Conservation (phyloP, 805 yeast genomes). For the Saccharomycopsis malanga region DNA sequence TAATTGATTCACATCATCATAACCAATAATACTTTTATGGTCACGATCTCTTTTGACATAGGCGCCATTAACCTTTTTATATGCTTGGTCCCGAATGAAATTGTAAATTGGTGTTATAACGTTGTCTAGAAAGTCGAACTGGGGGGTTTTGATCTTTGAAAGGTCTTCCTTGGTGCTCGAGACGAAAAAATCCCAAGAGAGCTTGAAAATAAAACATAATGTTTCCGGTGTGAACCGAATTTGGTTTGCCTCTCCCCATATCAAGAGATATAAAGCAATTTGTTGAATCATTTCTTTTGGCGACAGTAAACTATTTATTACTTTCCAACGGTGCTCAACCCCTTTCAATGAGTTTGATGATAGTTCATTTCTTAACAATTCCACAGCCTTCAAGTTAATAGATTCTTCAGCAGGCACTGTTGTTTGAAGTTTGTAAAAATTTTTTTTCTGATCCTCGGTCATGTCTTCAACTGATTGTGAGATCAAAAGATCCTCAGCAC, state of each 20-base stretch:
- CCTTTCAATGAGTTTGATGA: constrained; percentile 5
- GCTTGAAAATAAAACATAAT: constrained; percentile 48
- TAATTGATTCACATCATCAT: constrained; percentile 96
- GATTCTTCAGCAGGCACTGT: constrained; percentile 3
- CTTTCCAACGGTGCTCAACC: constrained; percentile 60
- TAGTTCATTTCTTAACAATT: constrained; percentile 1
- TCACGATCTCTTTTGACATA: constrained; percentile 80
- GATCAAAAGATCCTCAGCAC: constrained; percentile 29
- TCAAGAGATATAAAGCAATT: constrained; percentile 61
- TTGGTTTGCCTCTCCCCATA: constrained; percentile 92
- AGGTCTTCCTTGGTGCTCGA: too few species aligned
- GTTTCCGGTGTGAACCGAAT: constrained; percentile 67
- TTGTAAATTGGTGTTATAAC: constrained; percentile 86
- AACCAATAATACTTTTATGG: constrained; percentile 77
- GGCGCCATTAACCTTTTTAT: constrained; percentile 75
- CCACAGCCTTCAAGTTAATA: not conserved
- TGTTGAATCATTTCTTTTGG: constrained; percentile 81
- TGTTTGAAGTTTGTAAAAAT: constrained; percentile 2
- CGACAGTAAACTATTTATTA: constrained; percentile 61
- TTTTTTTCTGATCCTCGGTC: not conserved
- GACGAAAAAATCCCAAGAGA: constrained; percentile 45
- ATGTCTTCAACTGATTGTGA: not conserved
- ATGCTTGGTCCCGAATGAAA: constrained; percentile 73
- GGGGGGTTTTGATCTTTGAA: constrained; percentile 24
- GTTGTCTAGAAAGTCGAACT: constrained; percentile 58